Conservation (phyloP, 805 yeast genomes). For the Wickerhamiella hasegawae region DNA sequence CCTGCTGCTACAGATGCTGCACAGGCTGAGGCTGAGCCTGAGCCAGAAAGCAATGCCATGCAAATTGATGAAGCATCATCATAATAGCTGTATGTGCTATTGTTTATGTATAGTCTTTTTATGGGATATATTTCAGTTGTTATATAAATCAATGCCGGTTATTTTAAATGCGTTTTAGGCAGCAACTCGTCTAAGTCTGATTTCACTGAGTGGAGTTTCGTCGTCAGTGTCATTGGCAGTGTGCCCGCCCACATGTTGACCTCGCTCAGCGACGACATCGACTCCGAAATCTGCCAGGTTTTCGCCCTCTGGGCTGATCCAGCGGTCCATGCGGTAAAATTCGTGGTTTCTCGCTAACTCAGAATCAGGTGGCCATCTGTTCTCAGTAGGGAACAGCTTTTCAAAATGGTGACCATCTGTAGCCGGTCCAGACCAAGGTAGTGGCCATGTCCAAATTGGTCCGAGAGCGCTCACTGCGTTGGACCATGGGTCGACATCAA, state of each 20-base stretch:
- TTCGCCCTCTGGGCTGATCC: conserved; percentile 79
- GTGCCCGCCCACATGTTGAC: no score
- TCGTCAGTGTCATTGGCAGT: conserved; percentile 7
- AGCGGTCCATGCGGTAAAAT: conserved; percentile 29
- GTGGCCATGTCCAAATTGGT: conserved; percentile 40
- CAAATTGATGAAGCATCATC: no score
- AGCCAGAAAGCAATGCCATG: no score
- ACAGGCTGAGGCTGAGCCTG: no score
- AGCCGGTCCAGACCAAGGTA: conserved; percentile 53
- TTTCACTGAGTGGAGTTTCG: conserved; percentile 7
- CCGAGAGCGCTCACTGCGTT: conserved; percentile 47
- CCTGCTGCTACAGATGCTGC: no score
- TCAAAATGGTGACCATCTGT: conserved; percentile 45
- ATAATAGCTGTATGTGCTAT: no score
- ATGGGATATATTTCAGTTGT: no score
- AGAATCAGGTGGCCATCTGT: conserved; percentile 87
- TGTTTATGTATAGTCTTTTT: no score
- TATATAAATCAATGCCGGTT: no score
- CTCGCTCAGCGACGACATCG: conserved; percentile 44
- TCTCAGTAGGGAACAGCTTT: conserved; percentile 34
- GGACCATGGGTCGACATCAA: conserved; percentile 46
- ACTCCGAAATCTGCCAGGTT: conserved; percentile 75
- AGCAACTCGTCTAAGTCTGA: not conserved
- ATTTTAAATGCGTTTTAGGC: not conserved
- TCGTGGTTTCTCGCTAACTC: conserved; percentile 14